Evolutionary conservation across 441 rosid genomes (phyloP).

Genomic region (Gossypium trilobum): DNA sequence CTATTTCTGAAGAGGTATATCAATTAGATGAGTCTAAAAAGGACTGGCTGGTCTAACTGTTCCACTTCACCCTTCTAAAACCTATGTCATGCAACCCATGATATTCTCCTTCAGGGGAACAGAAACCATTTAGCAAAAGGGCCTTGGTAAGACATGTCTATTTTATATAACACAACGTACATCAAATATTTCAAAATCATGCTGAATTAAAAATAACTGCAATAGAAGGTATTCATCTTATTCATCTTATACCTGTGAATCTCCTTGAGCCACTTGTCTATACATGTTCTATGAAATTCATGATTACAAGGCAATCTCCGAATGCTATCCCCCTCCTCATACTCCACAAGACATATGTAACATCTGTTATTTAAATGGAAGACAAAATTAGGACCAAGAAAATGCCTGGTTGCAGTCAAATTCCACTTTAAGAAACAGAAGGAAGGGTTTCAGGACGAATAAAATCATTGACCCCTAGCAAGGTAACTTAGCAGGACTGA

Average conservation of each 20-base stretch:
- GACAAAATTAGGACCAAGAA: background rate
- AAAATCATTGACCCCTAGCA: background rate
- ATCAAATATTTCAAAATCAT: background rate
- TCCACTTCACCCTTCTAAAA: background rate
- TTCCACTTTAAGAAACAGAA: background rate
- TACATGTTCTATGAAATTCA: conserved; percentile 69
- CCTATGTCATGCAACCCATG: background rate
- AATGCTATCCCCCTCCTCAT: conserved; percentile 82
- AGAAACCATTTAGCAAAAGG: background rate
- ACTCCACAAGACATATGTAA: conserved; percentile 93
- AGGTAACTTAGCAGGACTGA: background rate
- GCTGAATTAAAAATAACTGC: background rate
- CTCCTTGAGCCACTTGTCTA: conserved; percentile 98
- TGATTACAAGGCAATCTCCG: conserved; percentile 84
- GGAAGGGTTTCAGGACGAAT: background rate
- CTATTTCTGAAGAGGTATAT: background rate
- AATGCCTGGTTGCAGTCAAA: background rate
- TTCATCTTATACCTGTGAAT: conserved; percentile 65
- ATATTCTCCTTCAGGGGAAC: background rate
- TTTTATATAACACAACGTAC: background rate
- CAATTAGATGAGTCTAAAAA: background rate
- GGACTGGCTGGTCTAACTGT: background rate
- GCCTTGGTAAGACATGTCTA: background rate
- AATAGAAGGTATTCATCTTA: background rate
- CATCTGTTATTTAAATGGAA: conserved; percentile 41